Base-by-base conservation (phyloP, 202 grass and related monocot genomes). In the Schoenoplectus tabernaemontani region DNA sequence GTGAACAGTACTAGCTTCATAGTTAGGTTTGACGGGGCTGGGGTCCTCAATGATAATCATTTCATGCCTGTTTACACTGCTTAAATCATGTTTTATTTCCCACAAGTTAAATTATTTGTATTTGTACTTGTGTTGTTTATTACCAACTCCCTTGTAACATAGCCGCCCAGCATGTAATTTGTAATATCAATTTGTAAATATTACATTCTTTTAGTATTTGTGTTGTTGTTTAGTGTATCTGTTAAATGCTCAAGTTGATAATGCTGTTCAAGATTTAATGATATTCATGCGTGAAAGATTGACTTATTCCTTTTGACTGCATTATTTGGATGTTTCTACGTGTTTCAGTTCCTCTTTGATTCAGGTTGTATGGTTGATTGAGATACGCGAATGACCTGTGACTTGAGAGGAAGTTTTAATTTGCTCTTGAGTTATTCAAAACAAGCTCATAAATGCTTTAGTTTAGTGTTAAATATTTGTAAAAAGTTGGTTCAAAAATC, bases 121-220 rank as follows among this genome's bases (percentile, higher is more conserved):
- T 79, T 79, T 79, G 42, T 62, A 46, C 57, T 79, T 77, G 17
- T 64, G 24, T 57, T n/a, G 23, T 39, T 44, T 11, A 65, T 44
- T 65, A 15, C 24, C 42, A 3, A 59, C 11, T 24, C 60, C 56
- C 19, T 51, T 80, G 78, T 80, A 80, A 63, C 57, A 64, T 80
- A 80, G 26, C 26, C 30, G 19, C 26, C 39, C 38, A 5, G 10
- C 16, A 7, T 80, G 42, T 64, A 30, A 79, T 62, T 24, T 60
- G 34, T 79, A 23, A 41, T 30, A 61, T 42, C 56, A 46, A 64
- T 24, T 7, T 80, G 78, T 80, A 80, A 80, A 80, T 80, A 80
- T 80, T 64, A 63, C 78, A 80, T 80, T 80, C 76, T 79, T 79
- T 79, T 79, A 79, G 53, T 34, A 61, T 79, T 62, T 30, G 36